A percentile compares a stretch with the other conserved stretches of the same genome.
Conservation (phyloP, 192 early-diverging fungal species). For the Podila horticola region DNA sequence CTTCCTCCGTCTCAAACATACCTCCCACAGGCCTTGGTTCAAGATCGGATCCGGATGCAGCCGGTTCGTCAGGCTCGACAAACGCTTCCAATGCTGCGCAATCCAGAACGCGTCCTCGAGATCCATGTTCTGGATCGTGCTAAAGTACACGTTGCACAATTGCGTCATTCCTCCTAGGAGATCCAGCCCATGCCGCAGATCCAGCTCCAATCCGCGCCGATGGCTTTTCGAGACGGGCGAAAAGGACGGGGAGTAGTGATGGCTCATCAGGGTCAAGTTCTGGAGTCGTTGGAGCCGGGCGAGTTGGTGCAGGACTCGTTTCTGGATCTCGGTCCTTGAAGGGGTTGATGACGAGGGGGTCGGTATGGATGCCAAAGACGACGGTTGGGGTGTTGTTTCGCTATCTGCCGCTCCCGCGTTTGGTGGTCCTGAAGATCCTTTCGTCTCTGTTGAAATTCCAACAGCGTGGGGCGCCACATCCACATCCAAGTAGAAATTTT, state of each 20-base stretch:
- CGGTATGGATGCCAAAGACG: neutral
- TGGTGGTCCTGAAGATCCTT: too few relatives aligned
- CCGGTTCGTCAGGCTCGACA: neutral
- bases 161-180: neutral
- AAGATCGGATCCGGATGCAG: neutral
- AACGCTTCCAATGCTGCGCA: neutral
- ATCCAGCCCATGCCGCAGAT: neutral
- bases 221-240: neutral
- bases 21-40: neutral
- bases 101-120: slow-evolving; percentile 1
- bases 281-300: neutral
- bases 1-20: neutral
- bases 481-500: neutral
- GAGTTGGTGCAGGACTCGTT: neutral
- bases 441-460: too few relatives aligned
- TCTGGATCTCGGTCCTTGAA: neutral
- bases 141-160: neutral
- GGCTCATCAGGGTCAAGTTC: neutral
- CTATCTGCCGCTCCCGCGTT: neutral
- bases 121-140: neutral
- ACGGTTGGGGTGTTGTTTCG: neutral
- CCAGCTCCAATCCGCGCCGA: neutral
- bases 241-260: neutral
- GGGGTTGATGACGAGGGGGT: neutral
- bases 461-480: neutral